Evolutionary conservation across 306 rosid genomes (phyloP), one percentile per base, ranked within the genome.

Genomic region (Inga leiocalycina): DNA sequence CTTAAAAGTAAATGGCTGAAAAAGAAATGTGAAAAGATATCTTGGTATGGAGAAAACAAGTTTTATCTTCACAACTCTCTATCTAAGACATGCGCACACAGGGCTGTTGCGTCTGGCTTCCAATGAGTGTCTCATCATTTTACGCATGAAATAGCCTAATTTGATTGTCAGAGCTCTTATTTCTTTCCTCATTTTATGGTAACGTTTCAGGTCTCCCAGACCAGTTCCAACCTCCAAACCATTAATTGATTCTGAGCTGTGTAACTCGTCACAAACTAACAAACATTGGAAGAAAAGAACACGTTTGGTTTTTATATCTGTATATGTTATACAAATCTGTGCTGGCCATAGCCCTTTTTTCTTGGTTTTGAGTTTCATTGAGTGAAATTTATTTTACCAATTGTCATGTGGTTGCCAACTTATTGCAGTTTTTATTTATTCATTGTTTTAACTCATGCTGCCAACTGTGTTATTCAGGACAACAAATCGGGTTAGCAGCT

Each of bases 241-340:
- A 39, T 78, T 87, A 39, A 81, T 79, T 85, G 76, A 87, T 88
- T 79, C 88, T 73, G 82, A 92, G 68, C 61, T 79, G 79, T 74
- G 68, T 32, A 16, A 86, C 78, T 81, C 88, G 72, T 75, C 93
- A n/a, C 84, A 82, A 81, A 68, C 57, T 71, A 89, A 85, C 89
- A 82, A 89, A 78, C 87, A 80, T 43, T 57, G 84, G 93, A 89
- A 86, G 87, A 86, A 83, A 80, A 88, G 89, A 85, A 85, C 84
- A 83, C 92, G 85, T 98, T 93, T 89, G 85, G 95, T 91, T 65
- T 83, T 87, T 74, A 49, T 85, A 66, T 80, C 68, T 76, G n/a
- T 34, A 51, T 54, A 32, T 78, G 52, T 71, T 19, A 9, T 61
- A 56, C 17, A 75, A 39, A 24, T 75, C 43, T 16, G 12, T 34